These are phyloP conservation scores for Tremella mesenterica DNA, from an alignment of 768 basidiomycete species.

Conservation along the genomic window DNA sequence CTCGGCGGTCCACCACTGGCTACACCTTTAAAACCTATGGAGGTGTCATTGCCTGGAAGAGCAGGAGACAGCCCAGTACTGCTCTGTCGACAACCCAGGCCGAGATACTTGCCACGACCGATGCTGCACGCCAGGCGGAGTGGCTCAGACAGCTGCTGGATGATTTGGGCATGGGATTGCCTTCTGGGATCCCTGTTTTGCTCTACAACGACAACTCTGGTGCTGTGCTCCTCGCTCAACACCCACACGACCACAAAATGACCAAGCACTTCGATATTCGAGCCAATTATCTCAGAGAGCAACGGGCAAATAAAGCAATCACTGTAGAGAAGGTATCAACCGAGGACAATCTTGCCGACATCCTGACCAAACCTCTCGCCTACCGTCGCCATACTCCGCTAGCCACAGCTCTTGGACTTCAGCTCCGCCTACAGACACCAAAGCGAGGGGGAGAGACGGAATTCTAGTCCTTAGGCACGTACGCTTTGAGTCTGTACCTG, in stretches of 20 bases:
- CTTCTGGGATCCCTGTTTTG: constrained; percentile 3
- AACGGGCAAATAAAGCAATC: background rate
- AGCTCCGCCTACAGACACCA: no score
- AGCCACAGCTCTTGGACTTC: no score
- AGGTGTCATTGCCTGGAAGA: constrained; percentile 1
- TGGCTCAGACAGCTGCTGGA: constrained; percentile 39
- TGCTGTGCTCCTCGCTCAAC: constrained; percentile 16
- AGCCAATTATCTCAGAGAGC: background rate
- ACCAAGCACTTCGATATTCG: background rate
- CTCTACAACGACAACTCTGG: constrained; percentile 46
- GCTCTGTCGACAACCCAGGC: constrained; percentile 7
- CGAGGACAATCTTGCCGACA: constrained; percentile 45
- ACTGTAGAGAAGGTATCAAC: constrained; percentile 24
- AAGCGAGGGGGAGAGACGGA: no score
- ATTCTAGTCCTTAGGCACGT: no score
- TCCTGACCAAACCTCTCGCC: constrained; percentile 44
- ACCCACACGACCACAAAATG: background rate
- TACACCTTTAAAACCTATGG: no score
- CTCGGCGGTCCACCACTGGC: constrained; percentile 43
- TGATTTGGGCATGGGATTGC: constrained; percentile 6
- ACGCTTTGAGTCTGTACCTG: no score
- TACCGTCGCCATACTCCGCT: no score
- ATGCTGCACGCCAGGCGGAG: constrained; percentile 39
- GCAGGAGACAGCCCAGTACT: constrained; percentile 1
- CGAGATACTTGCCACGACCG: background rate